Evolutionary conservation across 2,329 filamentous ascomycete species (phyloP), one percentile per base, ranked within the genome.

Genomic region (Botrytis porri): DNA sequence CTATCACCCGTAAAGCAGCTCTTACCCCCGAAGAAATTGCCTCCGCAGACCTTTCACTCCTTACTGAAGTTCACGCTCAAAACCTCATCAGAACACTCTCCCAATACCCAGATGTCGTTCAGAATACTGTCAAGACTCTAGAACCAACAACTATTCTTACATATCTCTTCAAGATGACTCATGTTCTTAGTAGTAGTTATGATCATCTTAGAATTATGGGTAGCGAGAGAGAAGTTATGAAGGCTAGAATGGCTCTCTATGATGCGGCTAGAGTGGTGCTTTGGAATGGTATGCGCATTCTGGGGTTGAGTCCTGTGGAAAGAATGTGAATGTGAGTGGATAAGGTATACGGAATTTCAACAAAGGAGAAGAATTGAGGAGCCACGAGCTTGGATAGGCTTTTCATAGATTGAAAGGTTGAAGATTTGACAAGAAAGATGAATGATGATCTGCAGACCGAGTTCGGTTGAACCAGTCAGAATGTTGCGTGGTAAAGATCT

Each of bases 131-230:
- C 78, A 93, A 93, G 85, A 97, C 93, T 0, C 87, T 94, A 35
- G 94, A 97, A 81, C 90, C 91, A 0, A 88, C 89, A 1, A 92
- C 89, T 0, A 85, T 92, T 59, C 82, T 92, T 54, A 84, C 83
- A 4, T 94, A 95, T 81, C 85, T 96, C 62, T 96, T 95, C 86
- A 93, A 93, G 87, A 92, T 97, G 90, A 93, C 92, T 4, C 93
- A 97, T 82, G 85, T 89, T 39, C 83, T 97, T 71, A 94, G 91
- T 84, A 91, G 88, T 71, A 94, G 91, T 81, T 97, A 97, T 82
- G 93, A 95, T 79, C 90, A 93, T 74, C 85, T 97, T 75, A 89
- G 92, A 80, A 93, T 96, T 71, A 89, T 97, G n/a, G 92, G 93
- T 71, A 92, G 90, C 75, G 92, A 95, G 82, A 85, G 84, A 43